These are phyloP conservation scores for Penstemon eatonii DNA, from an alignment of 257 asterid genomes.

Conservation along the genomic window DNA sequence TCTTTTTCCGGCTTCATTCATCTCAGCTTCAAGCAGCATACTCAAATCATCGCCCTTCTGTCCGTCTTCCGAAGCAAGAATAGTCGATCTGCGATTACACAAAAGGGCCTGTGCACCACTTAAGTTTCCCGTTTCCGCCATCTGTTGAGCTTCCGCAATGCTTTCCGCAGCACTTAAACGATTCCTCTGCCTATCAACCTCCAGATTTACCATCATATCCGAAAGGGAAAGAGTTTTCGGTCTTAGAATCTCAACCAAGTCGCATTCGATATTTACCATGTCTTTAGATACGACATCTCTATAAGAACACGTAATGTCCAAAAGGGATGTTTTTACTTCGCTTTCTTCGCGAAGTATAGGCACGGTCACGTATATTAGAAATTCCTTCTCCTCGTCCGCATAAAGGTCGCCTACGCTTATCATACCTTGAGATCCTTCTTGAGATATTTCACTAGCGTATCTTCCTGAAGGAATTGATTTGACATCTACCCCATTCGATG, in stretches of 20 bases:
- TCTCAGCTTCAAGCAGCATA: conserved; percentile 23
- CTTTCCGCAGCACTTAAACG: conserved; percentile 32
- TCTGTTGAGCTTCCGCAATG: conserved; percentile 36
- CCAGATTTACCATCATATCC: conserved; percentile 30
- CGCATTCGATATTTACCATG: conserved; percentile 29
- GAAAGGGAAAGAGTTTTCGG: conserved; percentile 1
- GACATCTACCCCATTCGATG: conserved; percentile 32
- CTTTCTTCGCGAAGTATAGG: conserved; percentile 18
- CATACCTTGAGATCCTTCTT: conserved; percentile 25
- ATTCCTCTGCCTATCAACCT: conserved; percentile 40
- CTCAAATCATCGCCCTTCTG: conserved; percentile 20
- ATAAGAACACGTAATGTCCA: conserved; percentile 33
- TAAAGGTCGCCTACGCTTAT: conserved; percentile 28
- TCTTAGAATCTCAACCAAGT: conserved; percentile 32
- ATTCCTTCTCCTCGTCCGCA: conserved; percentile 38
- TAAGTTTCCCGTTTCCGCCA: conserved; percentile 37
- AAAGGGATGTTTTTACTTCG: conserved; percentile 24
- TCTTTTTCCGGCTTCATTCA: conserved; percentile 22
- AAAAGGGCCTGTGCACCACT: conserved; percentile 24
- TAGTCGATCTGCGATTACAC: conserved; percentile 17
- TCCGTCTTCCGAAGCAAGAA: conserved; percentile 14
- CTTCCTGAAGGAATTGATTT: conserved; percentile 30
- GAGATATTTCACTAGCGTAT: conserved; percentile 24
- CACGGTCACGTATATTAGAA: conserved; percentile 28
- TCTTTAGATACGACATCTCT: conserved; percentile 26